Evolutionary conservation across 352 stramenopile species (phyloP), one percentile per base, ranked within the genome.

Genomic region (Phytophthora aleatoria): DNA sequence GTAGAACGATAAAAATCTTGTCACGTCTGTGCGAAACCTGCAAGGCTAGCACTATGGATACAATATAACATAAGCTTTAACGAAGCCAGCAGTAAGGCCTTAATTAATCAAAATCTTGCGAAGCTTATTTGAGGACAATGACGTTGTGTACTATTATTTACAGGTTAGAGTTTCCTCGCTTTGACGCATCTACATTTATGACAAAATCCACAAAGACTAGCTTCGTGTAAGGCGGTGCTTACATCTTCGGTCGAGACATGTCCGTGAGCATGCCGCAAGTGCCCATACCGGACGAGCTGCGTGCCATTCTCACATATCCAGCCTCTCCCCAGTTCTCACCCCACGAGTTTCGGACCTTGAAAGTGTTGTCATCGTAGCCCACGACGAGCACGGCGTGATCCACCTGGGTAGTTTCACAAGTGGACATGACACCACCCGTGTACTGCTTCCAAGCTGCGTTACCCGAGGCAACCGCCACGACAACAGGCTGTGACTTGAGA

Each of bases 291-390:
- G 45, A 69, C 11, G 67, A 88, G 75, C 78, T 96, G 41, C 73
- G 69, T 3, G 61, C 61, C n/a, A 98, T 79, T 12, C 82, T 80
- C 38, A 99, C 89, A 77, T 97, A 98, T 43, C 94, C 93, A 30
- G 83, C 73, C 56, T 97, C 87, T 57, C 95, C 96, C 94, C 94
- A 99, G 20, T 66, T 74, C 4, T 77, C 62, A 35, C 96, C 97
- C 97, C 96, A 99, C 49, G 96, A 98, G 77, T 99, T 99, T 50
- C 96, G 97, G 35, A 99, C 84, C 61, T 97, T 98, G 76, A 95
- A 97, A 30, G 65, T 77, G 0, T 44, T 70, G 54, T 69, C 74
- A 54, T 90, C 88, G 76, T 99, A 99, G 20, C 97, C 97, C 27
- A 99, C 93, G 4, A 93, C 89, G 36, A 99, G 80, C 13, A 99